Evolutionary conservation across 331 rosid genomes (phyloP).

Genomic region (Erythrophleum ivorense): DNA sequence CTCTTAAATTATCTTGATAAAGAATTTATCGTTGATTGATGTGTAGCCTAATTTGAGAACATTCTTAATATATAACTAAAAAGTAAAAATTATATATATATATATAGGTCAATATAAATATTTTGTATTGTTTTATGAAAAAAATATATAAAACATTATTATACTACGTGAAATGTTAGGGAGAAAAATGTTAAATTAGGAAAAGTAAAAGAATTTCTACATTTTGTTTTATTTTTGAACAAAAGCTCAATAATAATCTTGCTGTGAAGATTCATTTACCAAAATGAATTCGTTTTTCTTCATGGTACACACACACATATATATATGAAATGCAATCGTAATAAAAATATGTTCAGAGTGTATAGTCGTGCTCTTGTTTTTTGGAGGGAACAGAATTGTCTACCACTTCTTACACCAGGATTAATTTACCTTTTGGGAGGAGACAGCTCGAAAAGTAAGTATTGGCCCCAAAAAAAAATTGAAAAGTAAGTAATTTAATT

Average conservation of each 20-base stretch:
- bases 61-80: no score
- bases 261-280: neutral
- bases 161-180: neutral
- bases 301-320: neutral
- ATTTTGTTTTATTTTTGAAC: neutral
- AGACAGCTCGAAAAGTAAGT: neutral
- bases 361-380: neutral
- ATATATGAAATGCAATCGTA: neutral
- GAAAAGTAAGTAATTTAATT: neutral
- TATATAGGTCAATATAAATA: no score
- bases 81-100: no score
- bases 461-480: no score
- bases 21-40: neutral
- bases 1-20: neutral
- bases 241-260: neutral
- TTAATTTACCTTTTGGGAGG: conserved; percentile 14
- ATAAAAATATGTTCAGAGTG: neutral
- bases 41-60: no score
- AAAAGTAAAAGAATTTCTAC: neutral
- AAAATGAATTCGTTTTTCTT: neutral
- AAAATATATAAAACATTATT: neutral
- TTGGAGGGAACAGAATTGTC: conserved; percentile 7
- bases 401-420: conserved; percentile 14
- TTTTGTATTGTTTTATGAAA: no score
- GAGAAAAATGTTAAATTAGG: neutral